phyloP scores from a whole-genome alignment of 306 rosid species.

The Quercus glauca region DNA sequence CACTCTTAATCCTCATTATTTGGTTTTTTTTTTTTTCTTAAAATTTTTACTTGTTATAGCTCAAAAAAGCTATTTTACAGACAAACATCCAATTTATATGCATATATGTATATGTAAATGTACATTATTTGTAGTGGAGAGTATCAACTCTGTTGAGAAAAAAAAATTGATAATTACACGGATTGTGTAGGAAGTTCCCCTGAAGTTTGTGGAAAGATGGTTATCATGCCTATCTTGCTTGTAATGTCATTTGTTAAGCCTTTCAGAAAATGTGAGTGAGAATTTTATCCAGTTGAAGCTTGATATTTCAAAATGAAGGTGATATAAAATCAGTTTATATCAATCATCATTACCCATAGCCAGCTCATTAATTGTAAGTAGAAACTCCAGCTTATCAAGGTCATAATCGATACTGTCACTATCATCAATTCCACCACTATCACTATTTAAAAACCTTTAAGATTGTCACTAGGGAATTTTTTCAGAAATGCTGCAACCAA shows the following conservation, averaged over 20 bases:
- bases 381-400: not conserved
- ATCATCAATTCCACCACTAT: not conserved
- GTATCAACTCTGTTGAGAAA: not conserved
- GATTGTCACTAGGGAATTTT: not conserved
- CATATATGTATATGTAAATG: not conserved
- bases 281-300: not conserved
- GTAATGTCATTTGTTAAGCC: not conserved
- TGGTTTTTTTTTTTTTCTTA: too few species aligned
- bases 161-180: too few species aligned
- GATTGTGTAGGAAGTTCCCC: not conserved
- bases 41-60: too few species aligned
- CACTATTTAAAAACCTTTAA: not conserved
- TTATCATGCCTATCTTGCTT: not conserved
- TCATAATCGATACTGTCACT: not conserved
- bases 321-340: not conserved
- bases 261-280: not conserved
- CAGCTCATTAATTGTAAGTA: not conserved
- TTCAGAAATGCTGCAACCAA: not conserved
- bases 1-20: too few species aligned
- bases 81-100: too few species aligned
- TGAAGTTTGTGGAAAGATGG: not conserved
- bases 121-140: not conserved
- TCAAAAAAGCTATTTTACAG: not conserved
- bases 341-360: not conserved
- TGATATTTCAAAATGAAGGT: not conserved